Evolutionary conservation across 805 yeast species (phyloP), one percentile per base, ranked within the genome.

Genomic region (Priceomyces carsonii): DNA sequence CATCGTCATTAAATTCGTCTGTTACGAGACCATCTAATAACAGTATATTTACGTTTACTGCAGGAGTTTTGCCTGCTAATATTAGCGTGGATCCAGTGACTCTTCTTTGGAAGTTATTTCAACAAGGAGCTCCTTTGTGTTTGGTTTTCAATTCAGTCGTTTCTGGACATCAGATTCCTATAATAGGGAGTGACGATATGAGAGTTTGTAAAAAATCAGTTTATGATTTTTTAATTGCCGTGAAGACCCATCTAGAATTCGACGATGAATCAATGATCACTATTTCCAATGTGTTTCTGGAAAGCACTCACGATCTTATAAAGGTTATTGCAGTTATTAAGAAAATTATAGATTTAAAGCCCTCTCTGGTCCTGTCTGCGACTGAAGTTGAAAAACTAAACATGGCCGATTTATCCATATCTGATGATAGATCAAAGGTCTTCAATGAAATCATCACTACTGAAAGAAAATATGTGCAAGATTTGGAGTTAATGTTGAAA

Each of bases 91-190:
- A 93, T 57, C 97, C 98, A 3, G 97, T 86, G 2, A 88, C 96
- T 2, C 90, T 88, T 43, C 57, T 93, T 27, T 85, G 96, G 79
- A 82, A 87, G 46, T 66, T 93, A 21, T 81, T 93, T 51, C 95
- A 91, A 51, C 88, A 85, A 51, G 99, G 98, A 8, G 82, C 95
- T 2, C 95, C 98, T 3, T 67, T 93, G 26, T 90, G 98, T 59
- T 75, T 87, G 26, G 66, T 91, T 6, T 87, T 84, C 68, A 91
- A 93, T 61, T 68, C 79, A 9, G 72, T 88, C 14, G 71, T 71
- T 36, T 25, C 44, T 9, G 37, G 44, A 15, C 42, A 52, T 33
- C 77, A 80, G 36, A 66, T 84, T 29, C 73, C 82, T 1, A 74
- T 81, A 10, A 77, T 83, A 5, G 76, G 83, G 13, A 79, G 91